Evolutionary conservation across 2,329 filamentous ascomycete genomes (phyloP), one percentile per base, ranked within the genome.

Genomic region (Fusarium redolens): DNA sequence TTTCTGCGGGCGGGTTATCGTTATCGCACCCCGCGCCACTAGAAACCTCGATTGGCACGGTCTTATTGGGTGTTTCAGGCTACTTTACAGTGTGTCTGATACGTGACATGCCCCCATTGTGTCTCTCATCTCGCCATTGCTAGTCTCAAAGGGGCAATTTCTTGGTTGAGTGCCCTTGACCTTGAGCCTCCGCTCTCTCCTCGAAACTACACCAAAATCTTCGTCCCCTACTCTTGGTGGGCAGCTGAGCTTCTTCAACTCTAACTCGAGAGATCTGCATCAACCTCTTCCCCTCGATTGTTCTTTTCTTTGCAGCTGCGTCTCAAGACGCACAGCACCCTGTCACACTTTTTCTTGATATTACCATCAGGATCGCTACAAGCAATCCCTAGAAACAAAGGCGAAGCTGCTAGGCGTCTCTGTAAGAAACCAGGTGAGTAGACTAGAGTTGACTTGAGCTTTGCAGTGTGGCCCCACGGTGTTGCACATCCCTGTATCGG

Each of bases 21-120:
- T 82, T 83, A 82, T 83, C 80, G 80, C 81, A 79, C 73, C 77
- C 79, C 80, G 80, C 80, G 79, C 78, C 70, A 78, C 44, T 57
- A 58, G 41, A 38, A 38, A 17, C 61, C 62, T 52, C 33, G 45
- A 48, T 63, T 75, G 47, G 61, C 67, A 75, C 62, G 30, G 11
- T 6, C 58, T 52, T 31, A 17, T 30, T 65, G 47, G 25, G 38
- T 55, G 58, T 73, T 73, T 73, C 67, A 71, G 45, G 57, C 43
- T 51, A 43, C n/a, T 37, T 58, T 47, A 60, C 35, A 45, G 47
- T 62, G 52, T 54, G 41, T 30, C 41, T 50, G 51, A 37, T 17
- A 50, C 59, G 65, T 69, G 65, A 61, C 50, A 66, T 22, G 41
- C 57, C 30, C 18, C 22, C n/a, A 37, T 31, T 67, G 17, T 55